Conservation (phyloP, 2,329 filamentous ascomycete species). For the Aspergillus costaricaensis region DNA sequence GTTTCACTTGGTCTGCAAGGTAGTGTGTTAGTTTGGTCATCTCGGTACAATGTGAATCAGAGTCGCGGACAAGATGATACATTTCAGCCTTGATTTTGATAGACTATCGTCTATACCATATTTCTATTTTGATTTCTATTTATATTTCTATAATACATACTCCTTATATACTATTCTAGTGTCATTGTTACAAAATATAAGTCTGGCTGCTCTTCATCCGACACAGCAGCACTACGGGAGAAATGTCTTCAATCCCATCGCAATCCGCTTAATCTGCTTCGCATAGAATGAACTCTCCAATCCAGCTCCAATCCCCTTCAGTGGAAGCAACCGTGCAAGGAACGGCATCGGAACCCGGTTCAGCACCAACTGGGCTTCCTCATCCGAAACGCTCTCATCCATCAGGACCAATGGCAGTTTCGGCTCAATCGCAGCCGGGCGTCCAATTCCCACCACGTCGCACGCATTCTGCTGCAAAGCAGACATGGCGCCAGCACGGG, state of each 20-base stretch:
- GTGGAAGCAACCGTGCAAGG: constrained; percentile 25
- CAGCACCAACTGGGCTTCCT: constrained; percentile 28
- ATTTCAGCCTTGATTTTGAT: no score
- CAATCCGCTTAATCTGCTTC: constrained; percentile 32
- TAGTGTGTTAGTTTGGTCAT: no score
- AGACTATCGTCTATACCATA: no score
- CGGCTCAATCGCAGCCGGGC: constrained; percentile 50
- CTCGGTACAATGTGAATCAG: no score
- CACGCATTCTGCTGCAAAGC: constrained; percentile 51
- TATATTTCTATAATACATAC: no score
- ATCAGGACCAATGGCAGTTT: constrained; percentile 40
- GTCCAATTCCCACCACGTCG: constrained; percentile 53
- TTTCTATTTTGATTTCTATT: no score
- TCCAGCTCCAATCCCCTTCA: constrained; percentile 31
- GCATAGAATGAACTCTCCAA: constrained; percentile 29
- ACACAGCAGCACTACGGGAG: constrained; percentile 7
- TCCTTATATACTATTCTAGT: no score
- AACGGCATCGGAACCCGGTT: constrained; percentile 29
- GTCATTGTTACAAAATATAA: no score
- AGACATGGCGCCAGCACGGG: constrained; percentile 52
- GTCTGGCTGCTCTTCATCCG: no score
- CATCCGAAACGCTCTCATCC: constrained; percentile 31
- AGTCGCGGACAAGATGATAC: no score
- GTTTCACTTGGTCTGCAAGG: no score
- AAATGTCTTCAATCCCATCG: constrained; percentile 23